Percentiles rank a stretch among this genome's conserved stretches.
These are phyloP conservation scores for Cornus controversa DNA, from an alignment of 148 eudicot species.

Conservation along the genomic window DNA sequence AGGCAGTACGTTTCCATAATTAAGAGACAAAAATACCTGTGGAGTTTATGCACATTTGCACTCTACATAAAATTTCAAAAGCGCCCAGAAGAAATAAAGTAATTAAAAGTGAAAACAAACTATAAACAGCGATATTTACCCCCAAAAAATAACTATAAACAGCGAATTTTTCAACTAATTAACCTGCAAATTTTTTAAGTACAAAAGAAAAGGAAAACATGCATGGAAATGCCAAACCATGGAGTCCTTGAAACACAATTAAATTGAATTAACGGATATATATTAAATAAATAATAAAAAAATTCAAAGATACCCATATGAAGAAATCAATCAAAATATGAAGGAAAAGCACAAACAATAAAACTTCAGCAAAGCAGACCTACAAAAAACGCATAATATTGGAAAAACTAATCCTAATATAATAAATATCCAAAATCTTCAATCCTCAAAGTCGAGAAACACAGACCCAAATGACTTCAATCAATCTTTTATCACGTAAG, in stretches of 20 bases:
- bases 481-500: not conserved
- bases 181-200: not conserved
- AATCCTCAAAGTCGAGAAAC: not conserved
- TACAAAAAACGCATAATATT: not conserved
- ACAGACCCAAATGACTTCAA: not conserved
- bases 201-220: not conserved
- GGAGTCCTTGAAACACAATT: not conserved
- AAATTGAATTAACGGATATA: not conserved
- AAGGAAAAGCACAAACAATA: not conserved
- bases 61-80: not conserved
- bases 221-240: not conserved
- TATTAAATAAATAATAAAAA: too few relatives aligned
- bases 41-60: not conserved
- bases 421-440: not conserved
- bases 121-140: not conserved
- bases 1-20: not conserved
- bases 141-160: too few relatives aligned
- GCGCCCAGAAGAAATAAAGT: not conserved
- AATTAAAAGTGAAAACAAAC: not conserved
- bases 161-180: not conserved
- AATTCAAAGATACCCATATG: not conserved
- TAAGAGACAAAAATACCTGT: not conserved
- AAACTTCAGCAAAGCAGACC: not conserved
- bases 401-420: not conserved
- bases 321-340: slow-evolving; percentile 3